Evolutionary conservation across 495 filamentous ascomycete species (phyloP).

Genomic region (Penicillium flavigenum): DNA sequence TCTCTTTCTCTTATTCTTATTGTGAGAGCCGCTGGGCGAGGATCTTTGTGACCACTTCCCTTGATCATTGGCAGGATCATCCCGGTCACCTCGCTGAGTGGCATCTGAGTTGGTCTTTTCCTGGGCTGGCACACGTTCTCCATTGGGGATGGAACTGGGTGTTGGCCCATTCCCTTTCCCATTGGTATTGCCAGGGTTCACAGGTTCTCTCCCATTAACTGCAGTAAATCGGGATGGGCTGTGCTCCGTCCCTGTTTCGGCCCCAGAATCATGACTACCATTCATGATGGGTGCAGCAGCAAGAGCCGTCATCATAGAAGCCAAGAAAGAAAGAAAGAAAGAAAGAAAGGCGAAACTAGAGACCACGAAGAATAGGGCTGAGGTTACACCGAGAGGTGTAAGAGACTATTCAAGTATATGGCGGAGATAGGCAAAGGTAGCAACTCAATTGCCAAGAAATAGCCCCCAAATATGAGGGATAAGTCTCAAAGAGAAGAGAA

Average conservation of each 20-base stretch:
- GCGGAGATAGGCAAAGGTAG: not conserved
- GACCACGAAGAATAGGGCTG: not conserved
- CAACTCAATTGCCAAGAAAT: not conserved
- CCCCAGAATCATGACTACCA: conserved; percentile 35
- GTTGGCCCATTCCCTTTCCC: not conserved
- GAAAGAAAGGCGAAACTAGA: not conserved
- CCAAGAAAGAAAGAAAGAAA: too few species aligned
- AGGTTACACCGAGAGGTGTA: conserved; percentile 1
- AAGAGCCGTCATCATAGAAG: conserved; percentile 43
- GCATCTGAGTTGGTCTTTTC: conserved; percentile 8
- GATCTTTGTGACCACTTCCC: conserved; percentile 30
- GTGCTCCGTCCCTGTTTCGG: conserved; percentile 44
- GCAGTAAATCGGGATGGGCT: conserved; percentile 55
- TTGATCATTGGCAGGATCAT: conserved; percentile 18
- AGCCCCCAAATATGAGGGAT: not conserved
- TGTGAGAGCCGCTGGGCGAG: conserved; percentile 27
- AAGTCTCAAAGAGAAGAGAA: not conserved
- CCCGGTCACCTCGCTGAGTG: conserved; percentile 8
- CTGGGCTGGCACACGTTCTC: not conserved
- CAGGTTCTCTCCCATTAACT: conserved; percentile 49
- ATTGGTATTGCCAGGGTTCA: conserved; percentile 12
- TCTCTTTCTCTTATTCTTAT: conserved; percentile 43
- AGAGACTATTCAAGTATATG: not conserved
- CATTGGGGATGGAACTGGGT: conserved; percentile 2
- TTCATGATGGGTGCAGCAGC: conserved; percentile 41